Base-by-base conservation (phyloP, 1,284 basidiomycete species). In the Porogramme epimiltina region DNA sequence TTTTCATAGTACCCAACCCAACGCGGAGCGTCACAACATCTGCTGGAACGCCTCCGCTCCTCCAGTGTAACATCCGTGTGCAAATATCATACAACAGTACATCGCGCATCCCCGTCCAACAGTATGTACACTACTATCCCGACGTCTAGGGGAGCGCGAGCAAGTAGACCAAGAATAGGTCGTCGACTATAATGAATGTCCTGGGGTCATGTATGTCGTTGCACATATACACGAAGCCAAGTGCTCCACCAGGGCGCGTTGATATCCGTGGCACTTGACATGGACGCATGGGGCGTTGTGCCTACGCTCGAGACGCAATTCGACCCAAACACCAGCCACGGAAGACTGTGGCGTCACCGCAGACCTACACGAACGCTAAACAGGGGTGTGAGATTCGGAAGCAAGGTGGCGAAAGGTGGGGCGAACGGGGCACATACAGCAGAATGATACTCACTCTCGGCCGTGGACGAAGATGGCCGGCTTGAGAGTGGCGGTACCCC, bases 401-500 rank as follows among this genome's bases (percentile, higher is more conserved):
- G 23, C 22, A 4, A 15, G 10, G 6, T 22, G 4, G 5, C 9
- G 8, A 4, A 18, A 9, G 16, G 23, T 15, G 18, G 11, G 44
- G 23, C 10, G 25, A 22, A 36, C 33, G 26, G 19, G 13, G 28
- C 28, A 28, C 41, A 20, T 31, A 31, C 53, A 48, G 40, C n/a
- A n/a, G 45, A 46, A 40, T 18, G 44, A 52, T 51, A 59, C 56
- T 55, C 56, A 66, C 65, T 62, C 60, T 57, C 65, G 59, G 41
- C 58, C 62, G 44, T 66, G 63, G 25, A 68, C 62, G 52, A 64
- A 62, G 34, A 69, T 66, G 39, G 67, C 64, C 52, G 67, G 66
- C 47, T 62, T 63, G 45, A 68, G 56, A 11, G 53, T 56, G 22
- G 60, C 53, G 16, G 60, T 58, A 33, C 65, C 62, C 18, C 62